Base-by-base conservation (phyloP, 139 green algal genomes). In the Micromonas pusilla region DNA sequence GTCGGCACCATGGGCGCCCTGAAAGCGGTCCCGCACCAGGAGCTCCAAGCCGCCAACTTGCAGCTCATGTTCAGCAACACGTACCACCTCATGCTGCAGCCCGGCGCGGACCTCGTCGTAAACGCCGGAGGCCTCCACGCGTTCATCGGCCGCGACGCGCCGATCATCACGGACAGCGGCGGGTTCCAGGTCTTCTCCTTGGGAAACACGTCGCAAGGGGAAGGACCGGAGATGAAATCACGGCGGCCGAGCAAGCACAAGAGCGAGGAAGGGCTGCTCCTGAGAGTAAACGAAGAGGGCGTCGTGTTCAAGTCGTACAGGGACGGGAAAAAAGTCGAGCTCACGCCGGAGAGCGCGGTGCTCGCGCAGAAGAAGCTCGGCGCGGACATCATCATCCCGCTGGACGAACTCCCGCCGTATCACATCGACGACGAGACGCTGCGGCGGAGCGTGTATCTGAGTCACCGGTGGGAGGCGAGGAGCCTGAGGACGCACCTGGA, bases 111-210 rank as follows among this genome's bases (percentile, higher is more conserved):
- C 2, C 67, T 77, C 3, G 76, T 89, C 4, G 79, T n/a, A 0
- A 45, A 66, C 0, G 85, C 83, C 0, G 86, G 86, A 0, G 86
- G 86, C 3, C 53, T 89, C 52, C 86, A 89, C 70, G 1, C n/a
- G 3, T 88, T 89, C 38, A 88, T 87, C 60, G 76, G 73, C 52
- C 54, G 85, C 9, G 37, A 79, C 26, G 37, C 64, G 52, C 86
- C 86, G 34, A 77, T 87, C 0, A 89, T 89, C 72, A 89, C 84
- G 2, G 86, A 89, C 76, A 83, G 72, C 31, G 86, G 86, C 20
- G 86, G 86, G 13, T 89, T 89, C 72, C 79, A 83, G 39, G 79
- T 83, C 36, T 89, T 89, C 52, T 87, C 81, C 2, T 70, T 89
- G n/a, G 79, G 75, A 5, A 80, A 88, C 63, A 79, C 77, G 70